Base-by-base conservation (phyloP, 208 protist species). In the Blastocrithidia nonstop region DNA sequence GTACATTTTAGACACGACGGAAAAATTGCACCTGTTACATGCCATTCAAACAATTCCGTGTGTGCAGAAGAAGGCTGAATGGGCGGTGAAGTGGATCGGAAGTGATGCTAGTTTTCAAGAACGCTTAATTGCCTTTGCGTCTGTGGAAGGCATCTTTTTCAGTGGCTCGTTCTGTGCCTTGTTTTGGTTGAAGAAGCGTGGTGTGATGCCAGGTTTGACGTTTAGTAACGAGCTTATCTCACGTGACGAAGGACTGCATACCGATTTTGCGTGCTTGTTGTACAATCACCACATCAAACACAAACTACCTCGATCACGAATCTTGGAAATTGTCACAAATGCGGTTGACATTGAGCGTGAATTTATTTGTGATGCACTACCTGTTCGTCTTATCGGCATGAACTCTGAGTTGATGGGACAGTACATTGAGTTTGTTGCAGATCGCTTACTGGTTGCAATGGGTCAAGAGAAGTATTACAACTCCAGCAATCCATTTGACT, bases 81-180 rank as follows among this genome's bases (percentile, higher is more conserved):
- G 97, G 97, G 96, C 96, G 2, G 41, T 99, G 32, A 73, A 78
- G 22, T 95, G 87, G 87, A 94, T 93, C 33, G 48, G 52, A 11
- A 71, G 59, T 52, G 26, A 21, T 0, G 53, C 49, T 15, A 88
- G 83, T 43, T 98, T 98, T 58, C 88, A 87, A 21, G 84, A 97
- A 66, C 88, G 97, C 23, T 73, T 99, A 25, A 71, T 99, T 4
- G 97, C 93, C 1, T 99, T 99, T 68, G 97, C 97, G 4, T 84
- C 88, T 7, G 97, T 99, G 11, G 97, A 99, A 66, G 97, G 97
- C 62, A 99, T 99, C 59, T 99, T 99, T 83, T 99, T 99, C 73
- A 95, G 78, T 32, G 96, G 96, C 29, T 94, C 79, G 20, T 99
- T 99, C 78, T 98, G 96, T 61, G 72, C 95, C 16, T 95, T 99